Evolutionary conservation across 2,329 filamentous ascomycete species (phyloP).

Genomic region (Elsinoe fawcettii): DNA sequence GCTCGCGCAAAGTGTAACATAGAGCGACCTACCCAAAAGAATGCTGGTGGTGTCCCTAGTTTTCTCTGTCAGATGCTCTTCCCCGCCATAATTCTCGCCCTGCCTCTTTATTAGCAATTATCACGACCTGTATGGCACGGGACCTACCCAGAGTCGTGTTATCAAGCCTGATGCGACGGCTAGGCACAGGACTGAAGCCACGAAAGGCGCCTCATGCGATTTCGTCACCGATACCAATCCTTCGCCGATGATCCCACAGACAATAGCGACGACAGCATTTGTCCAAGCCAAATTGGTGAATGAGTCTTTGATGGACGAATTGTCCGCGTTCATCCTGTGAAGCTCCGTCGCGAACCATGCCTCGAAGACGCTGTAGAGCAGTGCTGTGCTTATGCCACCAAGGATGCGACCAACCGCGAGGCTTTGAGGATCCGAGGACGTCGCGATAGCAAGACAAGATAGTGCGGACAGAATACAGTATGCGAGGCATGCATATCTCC

Average conservation of each 20-base stretch:
- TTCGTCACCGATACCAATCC: slow-evolving; percentile 42
- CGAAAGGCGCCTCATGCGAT: slow-evolving; percentile 45
- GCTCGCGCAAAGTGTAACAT: too few species aligned
- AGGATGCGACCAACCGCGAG: slow-evolving; percentile 48
- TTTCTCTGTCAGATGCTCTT: slow-evolving; percentile 28
- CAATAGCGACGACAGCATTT: slow-evolving; percentile 51
- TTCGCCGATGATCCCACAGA: slow-evolving; percentile 47
- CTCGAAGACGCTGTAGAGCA: slow-evolving; percentile 54
- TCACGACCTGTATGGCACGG: neutral
- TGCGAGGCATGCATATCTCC: slow-evolving; percentile 45
- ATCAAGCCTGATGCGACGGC: slow-evolving; percentile 42
- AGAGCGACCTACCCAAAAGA: neutral
- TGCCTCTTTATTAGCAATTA: neutral
- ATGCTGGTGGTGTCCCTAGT: slow-evolving; percentile 14
- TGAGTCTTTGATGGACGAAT: slow-evolving; percentile 41
- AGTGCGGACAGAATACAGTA: slow-evolving; percentile 49
- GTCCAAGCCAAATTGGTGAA: slow-evolving; percentile 47
- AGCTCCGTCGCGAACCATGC: slow-evolving; percentile 56
- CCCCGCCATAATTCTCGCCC: slow-evolving; percentile 26
- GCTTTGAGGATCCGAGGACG: slow-evolving; percentile 36
- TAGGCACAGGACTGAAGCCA: slow-evolving; percentile 41
- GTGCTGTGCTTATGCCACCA: slow-evolving; percentile 48
- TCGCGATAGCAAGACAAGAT: slow-evolving; percentile 46
- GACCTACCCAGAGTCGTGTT: slow-evolving; percentile 36
- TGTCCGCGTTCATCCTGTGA: slow-evolving; percentile 37